Percentiles rank a stretch among this genome's conserved stretches.
phyloP scores from a whole-genome alignment of 1,139 yeast genomes.

The Kurtzmaniella quercitrusa region DNA sequence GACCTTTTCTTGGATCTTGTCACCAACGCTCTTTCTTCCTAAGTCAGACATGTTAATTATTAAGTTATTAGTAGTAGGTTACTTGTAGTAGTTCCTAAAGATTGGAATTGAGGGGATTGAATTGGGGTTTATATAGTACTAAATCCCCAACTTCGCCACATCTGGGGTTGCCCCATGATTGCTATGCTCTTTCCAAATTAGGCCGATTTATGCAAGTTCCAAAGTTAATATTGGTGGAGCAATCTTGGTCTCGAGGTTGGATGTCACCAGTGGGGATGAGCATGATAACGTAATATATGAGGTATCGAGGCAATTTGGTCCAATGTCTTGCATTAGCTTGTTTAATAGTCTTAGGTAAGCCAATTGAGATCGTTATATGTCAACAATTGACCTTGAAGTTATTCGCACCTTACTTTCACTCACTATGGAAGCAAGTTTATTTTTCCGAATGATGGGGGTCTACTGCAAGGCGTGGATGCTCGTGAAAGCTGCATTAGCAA shows the following conservation, averaged over 20 bases:
- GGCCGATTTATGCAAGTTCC: neutral
- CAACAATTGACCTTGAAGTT: neutral
- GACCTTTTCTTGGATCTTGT: constrained; percentile 61
- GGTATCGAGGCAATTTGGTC: neutral
- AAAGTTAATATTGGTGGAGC: neutral
- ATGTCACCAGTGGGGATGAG: neutral
- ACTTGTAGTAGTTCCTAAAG: neutral
- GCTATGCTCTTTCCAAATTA: neutral
- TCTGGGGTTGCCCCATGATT: neutral
- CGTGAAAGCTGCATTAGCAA: neutral
- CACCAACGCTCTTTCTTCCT: constrained; percentile 73
- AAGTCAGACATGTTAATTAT: constrained; percentile 52
- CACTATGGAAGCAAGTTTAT: neutral
- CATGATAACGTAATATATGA: neutral
- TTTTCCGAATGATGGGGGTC: neutral
- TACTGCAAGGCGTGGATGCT: neutral
- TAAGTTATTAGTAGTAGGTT: neutral
- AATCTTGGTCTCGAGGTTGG: neutral
- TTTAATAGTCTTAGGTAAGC: neutral
- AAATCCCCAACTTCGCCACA: neutral
- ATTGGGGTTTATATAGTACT: neutral
- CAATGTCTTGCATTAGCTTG: neutral
- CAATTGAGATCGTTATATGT: neutral
- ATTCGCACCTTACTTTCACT: neutral
- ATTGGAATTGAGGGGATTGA: neutral